Percentiles rank a stretch among this genome's conserved stretches.
Evolutionary conservation across 148 eudicot species (phyloP).

Genomic region (Cornus suecica): DNA sequence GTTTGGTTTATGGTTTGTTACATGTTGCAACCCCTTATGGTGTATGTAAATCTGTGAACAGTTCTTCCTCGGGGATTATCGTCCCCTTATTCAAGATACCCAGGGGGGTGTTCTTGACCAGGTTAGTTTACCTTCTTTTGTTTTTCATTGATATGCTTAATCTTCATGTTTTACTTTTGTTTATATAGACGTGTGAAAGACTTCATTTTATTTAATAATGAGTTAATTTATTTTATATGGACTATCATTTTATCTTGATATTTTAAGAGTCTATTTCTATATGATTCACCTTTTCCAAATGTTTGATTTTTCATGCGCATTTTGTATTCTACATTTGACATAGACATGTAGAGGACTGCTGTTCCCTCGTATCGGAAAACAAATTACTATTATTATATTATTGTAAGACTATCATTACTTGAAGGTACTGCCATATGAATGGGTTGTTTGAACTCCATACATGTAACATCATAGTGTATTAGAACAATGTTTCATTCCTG

Average conservation of each 20-base stretch:
- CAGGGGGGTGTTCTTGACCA: slow-evolving; percentile 96
- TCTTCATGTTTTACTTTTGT: not conserved
- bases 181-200: not conserved
- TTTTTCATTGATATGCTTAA: not conserved
- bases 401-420: not conserved
- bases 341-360: not conserved
- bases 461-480: not conserved
- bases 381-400: not conserved
- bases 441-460: not conserved
- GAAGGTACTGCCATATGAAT: not conserved
- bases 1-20: not conserved
- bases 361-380: not conserved
- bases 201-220: not conserved
- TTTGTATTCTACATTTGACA: not conserved
- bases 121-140: slow-evolving; percentile 38
- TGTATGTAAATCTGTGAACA: slow-evolving; percentile 30
- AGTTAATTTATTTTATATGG: too few relatives aligned
- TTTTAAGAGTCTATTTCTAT: slow-evolving; percentile 1
- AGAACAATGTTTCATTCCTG: not conserved
- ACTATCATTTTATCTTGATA: not conserved
- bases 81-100: slow-evolving; percentile 85
- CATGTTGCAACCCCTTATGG: not conserved
- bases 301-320: not conserved
- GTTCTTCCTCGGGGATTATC: slow-evolving; percentile 98
- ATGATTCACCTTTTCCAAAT: not conserved